Percentiles rank a stretch among this genome's conserved stretches.
Evolutionary conservation across 768 basidiomycete species (phyloP).

Genomic region (Gymnopilus junonius): DNA sequence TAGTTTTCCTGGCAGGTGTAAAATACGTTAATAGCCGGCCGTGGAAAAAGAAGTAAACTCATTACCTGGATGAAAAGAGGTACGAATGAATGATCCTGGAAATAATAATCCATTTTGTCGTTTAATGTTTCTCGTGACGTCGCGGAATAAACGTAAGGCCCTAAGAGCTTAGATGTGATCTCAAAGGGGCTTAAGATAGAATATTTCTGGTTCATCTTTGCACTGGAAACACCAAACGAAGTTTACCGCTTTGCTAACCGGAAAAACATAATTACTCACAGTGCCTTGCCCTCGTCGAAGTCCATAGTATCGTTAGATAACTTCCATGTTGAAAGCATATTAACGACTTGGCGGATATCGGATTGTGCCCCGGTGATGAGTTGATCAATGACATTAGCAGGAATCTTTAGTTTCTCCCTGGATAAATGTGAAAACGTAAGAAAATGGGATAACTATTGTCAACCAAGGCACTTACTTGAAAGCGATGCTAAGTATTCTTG

Average conservation of each 20-base stretch:
- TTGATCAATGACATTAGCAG: constrained; percentile 90
- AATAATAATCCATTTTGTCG: constrained; percentile 96
- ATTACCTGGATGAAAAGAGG: constrained; percentile 92
- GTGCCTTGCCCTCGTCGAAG: constrained; percentile 89
- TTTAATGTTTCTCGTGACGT: constrained; percentile 81
- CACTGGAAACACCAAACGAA: constrained; percentile 44
- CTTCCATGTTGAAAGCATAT: constrained; percentile 98
- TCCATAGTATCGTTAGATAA: constrained; percentile 80
- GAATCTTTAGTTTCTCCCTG: constrained; percentile 94
- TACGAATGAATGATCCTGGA: constrained; percentile 93
- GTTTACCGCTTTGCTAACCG: not conserved
- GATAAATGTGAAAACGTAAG: not conserved
- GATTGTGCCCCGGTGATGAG: constrained; percentile 89
- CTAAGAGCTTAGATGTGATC: constrained; percentile 85
- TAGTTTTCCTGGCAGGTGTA: constrained; percentile 81
- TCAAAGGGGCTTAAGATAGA: constrained; percentile 91
- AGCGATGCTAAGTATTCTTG: constrained; percentile 83
- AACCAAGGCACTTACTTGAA: constrained; percentile 70
- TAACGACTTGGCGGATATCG: constrained; percentile 95
- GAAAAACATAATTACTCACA: constrained; percentile 58
- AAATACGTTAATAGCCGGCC: not conserved
- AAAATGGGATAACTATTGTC: not conserved
- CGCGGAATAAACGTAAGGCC: constrained; percentile 87
- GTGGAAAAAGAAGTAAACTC: not conserved
- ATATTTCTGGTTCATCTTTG: constrained; percentile 92